These are phyloP conservation scores for Ophiocordyceps robertsii DNA, from an alignment of 2,329 filamentous ascomycete species.

Conservation along the genomic window DNA sequence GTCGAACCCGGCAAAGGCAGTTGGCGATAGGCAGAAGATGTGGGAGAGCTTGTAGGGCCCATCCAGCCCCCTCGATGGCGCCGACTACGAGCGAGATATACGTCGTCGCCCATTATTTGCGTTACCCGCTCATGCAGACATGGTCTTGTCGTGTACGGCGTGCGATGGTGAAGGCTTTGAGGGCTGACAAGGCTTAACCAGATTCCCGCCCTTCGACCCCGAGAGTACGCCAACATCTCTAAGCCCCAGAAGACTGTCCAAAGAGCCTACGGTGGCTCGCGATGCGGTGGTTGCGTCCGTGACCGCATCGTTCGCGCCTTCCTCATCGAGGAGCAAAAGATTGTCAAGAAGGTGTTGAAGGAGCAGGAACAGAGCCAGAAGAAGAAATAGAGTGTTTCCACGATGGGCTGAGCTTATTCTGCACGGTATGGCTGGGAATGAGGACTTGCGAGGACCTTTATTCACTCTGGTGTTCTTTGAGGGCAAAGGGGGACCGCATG, in stretches of 20 bases:
- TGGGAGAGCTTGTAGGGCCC: neutral
- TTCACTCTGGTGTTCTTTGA: constrained; percentile 41
- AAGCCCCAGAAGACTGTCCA: constrained; percentile 99
- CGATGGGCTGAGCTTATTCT: constrained; percentile 16
- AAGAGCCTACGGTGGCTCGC: constrained; percentile 94
- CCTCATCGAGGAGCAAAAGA: constrained; percentile 99
- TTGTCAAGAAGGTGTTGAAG: constrained; percentile 99
- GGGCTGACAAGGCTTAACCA: constrained; percentile 21
- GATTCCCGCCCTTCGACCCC: constrained; percentile 93
- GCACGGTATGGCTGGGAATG: constrained; percentile 17
- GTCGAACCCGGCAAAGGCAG: constrained; percentile 4
- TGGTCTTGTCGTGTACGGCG: neutral
- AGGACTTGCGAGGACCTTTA: constrained; percentile 21
- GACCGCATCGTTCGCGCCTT: constrained; percentile 97
- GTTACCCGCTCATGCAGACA: neutral
- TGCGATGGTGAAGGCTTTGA: neutral
- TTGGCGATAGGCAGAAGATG: neutral
- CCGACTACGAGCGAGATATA: neutral
- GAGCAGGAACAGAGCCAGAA: constrained; percentile 71
- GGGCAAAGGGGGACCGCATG: constrained; percentile 37
- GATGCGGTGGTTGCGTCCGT: constrained; percentile 97
- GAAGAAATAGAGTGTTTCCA: constrained; percentile 49
- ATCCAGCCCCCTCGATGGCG: neutral
- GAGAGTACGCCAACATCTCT: constrained; percentile 94
- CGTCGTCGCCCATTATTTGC: neutral